Evolutionary conservation across 1,139 yeast species (phyloP).

Genomic region (Scheffersomyces stambukii): DNA sequence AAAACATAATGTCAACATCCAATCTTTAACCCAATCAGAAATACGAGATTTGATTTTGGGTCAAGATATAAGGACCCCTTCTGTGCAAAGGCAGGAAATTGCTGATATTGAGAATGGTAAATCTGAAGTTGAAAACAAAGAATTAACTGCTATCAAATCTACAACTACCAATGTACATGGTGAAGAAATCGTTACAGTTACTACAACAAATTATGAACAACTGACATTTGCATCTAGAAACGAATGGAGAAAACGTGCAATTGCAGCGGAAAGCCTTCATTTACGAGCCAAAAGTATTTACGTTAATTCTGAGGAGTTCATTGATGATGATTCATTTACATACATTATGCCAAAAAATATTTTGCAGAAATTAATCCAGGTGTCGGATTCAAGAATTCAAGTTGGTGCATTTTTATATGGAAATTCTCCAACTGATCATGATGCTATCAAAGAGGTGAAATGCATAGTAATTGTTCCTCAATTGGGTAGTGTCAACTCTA

Average conservation of each 20-base stretch:
- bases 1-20: constrained; percentile 80
- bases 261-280: constrained; percentile 70
- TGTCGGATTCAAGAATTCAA: constrained; percentile 78
- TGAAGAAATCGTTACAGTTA: constrained; percentile 90
- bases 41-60: constrained; percentile 92
- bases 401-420: constrained; percentile 84
- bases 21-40: constrained; percentile 88
- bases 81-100: constrained; percentile 71
- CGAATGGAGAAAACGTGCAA: constrained; percentile 89
- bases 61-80: constrained; percentile 89
- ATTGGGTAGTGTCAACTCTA: constrained; percentile 65
- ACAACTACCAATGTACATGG: constrained; percentile 91
- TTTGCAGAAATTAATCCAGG: constrained; percentile 70
- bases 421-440: constrained; percentile 53
- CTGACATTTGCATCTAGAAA: constrained; percentile 77
- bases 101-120: constrained; percentile 61
- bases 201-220: constrained; percentile 87
- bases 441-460: constrained; percentile 70
- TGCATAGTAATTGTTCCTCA: constrained; percentile 85
- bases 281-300: constrained; percentile 74
- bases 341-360: constrained; percentile 81
- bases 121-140: constrained; percentile 24
- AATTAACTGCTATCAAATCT: constrained; percentile 75
- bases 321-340: constrained; percentile 51
- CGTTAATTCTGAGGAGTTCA: constrained; percentile 53